phyloP scores from a whole-genome alignment of 2,329 filamentous ascomycete genomes.

The Echinosphaeria canescens region DNA sequence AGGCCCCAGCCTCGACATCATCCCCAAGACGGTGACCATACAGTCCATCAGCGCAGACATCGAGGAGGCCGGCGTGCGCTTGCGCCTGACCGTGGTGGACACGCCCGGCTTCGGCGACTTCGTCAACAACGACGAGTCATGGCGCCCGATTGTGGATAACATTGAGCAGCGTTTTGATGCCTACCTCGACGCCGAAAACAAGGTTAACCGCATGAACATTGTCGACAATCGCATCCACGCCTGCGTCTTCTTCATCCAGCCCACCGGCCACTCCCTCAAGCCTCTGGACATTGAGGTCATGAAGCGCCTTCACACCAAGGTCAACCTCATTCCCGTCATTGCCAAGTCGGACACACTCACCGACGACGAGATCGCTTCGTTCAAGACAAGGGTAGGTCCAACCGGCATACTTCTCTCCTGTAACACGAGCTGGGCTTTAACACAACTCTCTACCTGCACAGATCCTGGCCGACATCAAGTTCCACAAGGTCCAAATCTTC shows the following conservation, averaged over 20 bases:
- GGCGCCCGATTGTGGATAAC: conserved; percentile 98
- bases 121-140: conserved; percentile 99
- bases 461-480: conserved; percentile 93
- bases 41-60: conserved; percentile 94
- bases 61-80: conserved; percentile 93
- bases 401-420: not conserved
- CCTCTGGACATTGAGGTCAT: conserved; percentile 98
- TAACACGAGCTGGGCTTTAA: not conserved
- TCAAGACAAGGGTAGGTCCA: conserved; percentile 80
- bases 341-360: conserved; percentile 97
- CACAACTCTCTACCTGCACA: too few relatives aligned
- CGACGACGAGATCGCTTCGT: conserved; percentile 81
- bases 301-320: conserved; percentile 98
- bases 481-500: conserved; percentile 97
- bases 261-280: conserved; percentile 95
- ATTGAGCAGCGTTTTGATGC: conserved; percentile 98
- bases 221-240: conserved; percentile 98
- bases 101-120: conserved; percentile 98
- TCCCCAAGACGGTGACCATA: conserved; percentile 92
- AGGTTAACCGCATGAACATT: conserved; percentile 99
- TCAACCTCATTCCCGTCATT: conserved; percentile 98
- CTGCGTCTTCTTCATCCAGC: conserved; percentile 99
- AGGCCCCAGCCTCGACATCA: conserved; percentile 90
- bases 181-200: conserved; percentile 98
- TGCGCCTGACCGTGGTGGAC: conserved; percentile 90